Evolutionary conservation across 2,329 filamentous ascomycete species (phyloP).

Genomic region (Aspergillus sp.): DNA sequence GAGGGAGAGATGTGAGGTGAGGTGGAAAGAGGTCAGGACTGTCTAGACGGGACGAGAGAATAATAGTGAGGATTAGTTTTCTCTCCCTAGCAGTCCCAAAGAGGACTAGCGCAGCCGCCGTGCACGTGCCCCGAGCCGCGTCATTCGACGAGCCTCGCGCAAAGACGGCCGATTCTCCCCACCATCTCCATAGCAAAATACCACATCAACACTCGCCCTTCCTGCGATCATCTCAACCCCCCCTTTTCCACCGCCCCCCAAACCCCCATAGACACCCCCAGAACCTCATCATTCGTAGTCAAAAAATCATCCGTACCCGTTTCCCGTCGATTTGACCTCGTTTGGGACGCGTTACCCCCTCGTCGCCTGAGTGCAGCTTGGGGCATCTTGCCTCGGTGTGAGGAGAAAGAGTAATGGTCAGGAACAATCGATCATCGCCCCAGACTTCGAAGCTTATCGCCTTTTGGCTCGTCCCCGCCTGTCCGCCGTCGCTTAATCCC

Average conservation of each 20-base stretch:
- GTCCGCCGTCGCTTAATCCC: conserved; percentile 13
- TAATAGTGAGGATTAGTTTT: background rate
- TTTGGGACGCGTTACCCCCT: no score
- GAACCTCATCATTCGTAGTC: background rate
- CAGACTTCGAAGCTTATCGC: conserved; percentile 30
- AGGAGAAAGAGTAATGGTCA: conserved; percentile 5
- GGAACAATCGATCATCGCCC: conserved; percentile 6
- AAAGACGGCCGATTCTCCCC: background rate
- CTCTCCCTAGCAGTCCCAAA: conserved; percentile 2
- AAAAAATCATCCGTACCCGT: background rate
- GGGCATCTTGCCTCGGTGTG: background rate
- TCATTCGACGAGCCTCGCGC: background rate
- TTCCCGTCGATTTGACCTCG: background rate
- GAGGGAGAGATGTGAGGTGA: background rate
- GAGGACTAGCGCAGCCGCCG: conserved; percentile 5
- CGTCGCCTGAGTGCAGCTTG: no score
- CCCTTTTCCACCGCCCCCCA: background rate
- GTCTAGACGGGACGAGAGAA: background rate
- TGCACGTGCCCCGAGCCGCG: conserved; percentile 8
- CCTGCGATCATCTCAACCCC: background rate
- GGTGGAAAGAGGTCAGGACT: background rate
- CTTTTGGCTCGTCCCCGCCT: conserved; percentile 29
- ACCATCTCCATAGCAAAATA: background rate
- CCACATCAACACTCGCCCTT: background rate
- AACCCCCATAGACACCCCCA: background rate